A percentile compares a stretch with the other conserved stretches of the same genome.
Evolutionary conservation across 441 rosid species (phyloP).

Genomic region (Jatropha multifida): DNA sequence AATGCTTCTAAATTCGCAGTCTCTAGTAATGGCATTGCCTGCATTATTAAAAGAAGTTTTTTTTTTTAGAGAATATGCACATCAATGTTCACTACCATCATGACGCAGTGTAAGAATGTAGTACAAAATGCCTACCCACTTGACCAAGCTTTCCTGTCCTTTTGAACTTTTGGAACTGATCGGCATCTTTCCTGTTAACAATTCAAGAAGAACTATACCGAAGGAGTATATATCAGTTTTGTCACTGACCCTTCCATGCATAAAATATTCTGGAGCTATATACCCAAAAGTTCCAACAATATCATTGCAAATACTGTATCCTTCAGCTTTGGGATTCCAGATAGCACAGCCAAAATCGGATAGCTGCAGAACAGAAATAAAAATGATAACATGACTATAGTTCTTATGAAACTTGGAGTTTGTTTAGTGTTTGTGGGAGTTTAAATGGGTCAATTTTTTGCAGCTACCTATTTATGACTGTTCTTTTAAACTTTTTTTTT

Average conservation of each 20-base stretch:
- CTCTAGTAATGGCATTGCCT: slow-evolving; percentile 74
- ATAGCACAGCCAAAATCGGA: slow-evolving; percentile 87
- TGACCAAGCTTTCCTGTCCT: slow-evolving; percentile 66
- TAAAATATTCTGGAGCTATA: slow-evolving; percentile 92
- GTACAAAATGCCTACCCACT: slow-evolving; percentile 60
- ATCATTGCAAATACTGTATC: slow-evolving; percentile 43
- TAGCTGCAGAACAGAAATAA: slow-evolving; percentile 35
- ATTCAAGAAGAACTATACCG: slow-evolving; percentile 80
- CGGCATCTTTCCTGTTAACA: slow-evolving; percentile 71
- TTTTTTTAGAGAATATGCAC: background rate
- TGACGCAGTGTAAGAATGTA: background rate
- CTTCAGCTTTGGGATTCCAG: slow-evolving; percentile 58
- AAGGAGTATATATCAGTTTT: slow-evolving; percentile 82
- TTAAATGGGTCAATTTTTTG: background rate
- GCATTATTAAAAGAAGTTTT: slow-evolving; percentile 17
- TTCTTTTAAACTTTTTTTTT: background rate
- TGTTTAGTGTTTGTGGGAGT: background rate
- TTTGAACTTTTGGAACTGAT: slow-evolving; percentile 38
- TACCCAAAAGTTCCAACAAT: slow-evolving; percentile 93
- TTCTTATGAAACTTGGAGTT: background rate
- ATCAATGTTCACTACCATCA: background rate
- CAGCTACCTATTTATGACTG: background rate
- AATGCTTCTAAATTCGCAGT: slow-evolving; percentile 48
- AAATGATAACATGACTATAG: background rate
- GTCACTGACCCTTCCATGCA: slow-evolving; percentile 78